Evolutionary conservation across 495 filamentous ascomycete genomes (phyloP).

Genomic region (Massariosphaeria phaeospora): DNA sequence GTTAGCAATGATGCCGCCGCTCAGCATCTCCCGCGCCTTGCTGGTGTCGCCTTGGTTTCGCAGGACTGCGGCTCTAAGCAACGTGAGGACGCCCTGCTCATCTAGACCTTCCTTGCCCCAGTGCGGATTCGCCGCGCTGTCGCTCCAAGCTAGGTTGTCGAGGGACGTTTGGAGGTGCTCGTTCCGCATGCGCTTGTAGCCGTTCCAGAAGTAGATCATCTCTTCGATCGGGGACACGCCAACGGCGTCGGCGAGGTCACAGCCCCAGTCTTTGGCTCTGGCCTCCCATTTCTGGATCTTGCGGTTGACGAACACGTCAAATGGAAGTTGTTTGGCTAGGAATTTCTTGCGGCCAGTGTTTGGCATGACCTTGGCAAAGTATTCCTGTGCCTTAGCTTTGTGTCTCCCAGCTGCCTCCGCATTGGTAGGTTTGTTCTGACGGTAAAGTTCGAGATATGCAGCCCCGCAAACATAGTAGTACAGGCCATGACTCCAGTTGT

Average conservation of each 20-base stretch:
- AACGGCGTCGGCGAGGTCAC: conserved; percentile 74
- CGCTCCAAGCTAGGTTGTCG: conserved; percentile 59
- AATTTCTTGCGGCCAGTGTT: conserved; percentile 81
- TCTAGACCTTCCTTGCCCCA: conserved; percentile 62
- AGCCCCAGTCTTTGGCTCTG: conserved; percentile 60
- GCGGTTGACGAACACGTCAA: conserved; percentile 79
- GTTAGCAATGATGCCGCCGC: conserved; percentile 56
- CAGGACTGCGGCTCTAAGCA: conserved; percentile 63
- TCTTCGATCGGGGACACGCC: conserved; percentile 81
- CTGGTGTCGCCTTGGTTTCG: conserved; percentile 57
- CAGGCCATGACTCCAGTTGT: conserved; percentile 83
- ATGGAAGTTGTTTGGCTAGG: conserved; percentile 82
- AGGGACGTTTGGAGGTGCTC: conserved; percentile 61
- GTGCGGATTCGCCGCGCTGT: conserved; percentile 47
- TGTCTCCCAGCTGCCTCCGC: conserved; percentile 49
- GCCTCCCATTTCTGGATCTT: conserved; percentile 90
- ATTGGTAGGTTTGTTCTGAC: conserved; percentile 50
- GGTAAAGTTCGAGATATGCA: conserved; percentile 73
- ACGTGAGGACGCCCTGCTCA: conserved; percentile 63
- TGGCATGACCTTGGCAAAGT: conserved; percentile 65
- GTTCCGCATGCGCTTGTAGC: conserved; percentile 67
- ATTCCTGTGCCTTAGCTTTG: conserved; percentile 62
- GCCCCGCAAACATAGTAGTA: conserved; percentile 87
- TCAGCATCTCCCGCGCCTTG: conserved; percentile 60
- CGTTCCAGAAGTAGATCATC: conserved; percentile 96